Conservation (phyloP, 2,329 filamentous ascomycete genomes). For the Venturia asperata region DNA sequence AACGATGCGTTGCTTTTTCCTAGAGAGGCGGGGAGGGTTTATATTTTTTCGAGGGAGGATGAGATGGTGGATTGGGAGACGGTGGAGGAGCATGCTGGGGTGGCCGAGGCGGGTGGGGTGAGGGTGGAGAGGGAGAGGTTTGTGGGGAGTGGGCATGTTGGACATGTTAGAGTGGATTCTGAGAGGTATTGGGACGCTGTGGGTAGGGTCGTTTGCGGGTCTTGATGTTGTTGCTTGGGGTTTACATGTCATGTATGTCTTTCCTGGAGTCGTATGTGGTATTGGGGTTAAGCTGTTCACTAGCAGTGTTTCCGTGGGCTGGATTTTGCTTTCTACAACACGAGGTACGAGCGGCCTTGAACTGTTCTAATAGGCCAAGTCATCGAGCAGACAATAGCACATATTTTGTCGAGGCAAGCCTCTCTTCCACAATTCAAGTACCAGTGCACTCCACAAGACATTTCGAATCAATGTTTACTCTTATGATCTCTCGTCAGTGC, state of each 20-base stretch:
- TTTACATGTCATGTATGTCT: background rate
- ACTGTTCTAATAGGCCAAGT: no score
- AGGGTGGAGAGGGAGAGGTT: constrained; percentile 47
- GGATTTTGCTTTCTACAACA: no score
- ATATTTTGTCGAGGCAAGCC: no score
- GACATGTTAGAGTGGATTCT: constrained; percentile 51
- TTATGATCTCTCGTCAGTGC: no score
- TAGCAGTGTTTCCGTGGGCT: no score
- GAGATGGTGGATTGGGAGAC: constrained; percentile 50
- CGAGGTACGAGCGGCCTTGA: no score
- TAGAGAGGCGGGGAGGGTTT: constrained; percentile 41
- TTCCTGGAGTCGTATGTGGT: no score
- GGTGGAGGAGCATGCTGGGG: constrained; percentile 48
- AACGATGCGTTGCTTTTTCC: constrained; percentile 20
- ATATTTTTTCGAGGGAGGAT: constrained; percentile 54
- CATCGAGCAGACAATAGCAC: no score
- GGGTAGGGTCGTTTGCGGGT: constrained; percentile 22
- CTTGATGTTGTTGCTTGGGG: background rate
- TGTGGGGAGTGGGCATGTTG: constrained; percentile 53
- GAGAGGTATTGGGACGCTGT: constrained; percentile 50
- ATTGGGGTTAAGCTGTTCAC: no score
- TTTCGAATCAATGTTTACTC: no score
- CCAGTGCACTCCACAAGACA: no score
- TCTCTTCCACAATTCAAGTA: no score
- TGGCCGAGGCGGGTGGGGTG: constrained; percentile 45